Percentiles rank a stretch among this genome's conserved stretches.
Evolutionary conservation across 192 early-diverging fungal genomes (phyloP).

Genomic region (Piromyces finnis): DNA sequence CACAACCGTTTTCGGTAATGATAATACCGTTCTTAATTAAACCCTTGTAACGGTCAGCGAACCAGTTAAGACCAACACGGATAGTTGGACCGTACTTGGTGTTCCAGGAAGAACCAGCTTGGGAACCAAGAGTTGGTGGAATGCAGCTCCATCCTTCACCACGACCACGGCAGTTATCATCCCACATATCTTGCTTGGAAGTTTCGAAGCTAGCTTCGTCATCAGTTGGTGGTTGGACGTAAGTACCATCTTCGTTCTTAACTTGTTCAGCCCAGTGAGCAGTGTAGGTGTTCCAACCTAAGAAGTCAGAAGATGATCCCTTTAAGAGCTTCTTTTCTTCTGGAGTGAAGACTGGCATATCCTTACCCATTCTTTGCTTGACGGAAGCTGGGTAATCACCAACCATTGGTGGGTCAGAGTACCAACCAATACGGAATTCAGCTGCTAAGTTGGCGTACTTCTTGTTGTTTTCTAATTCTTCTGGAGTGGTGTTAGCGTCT

Average conservation of each 20-base stretch:
- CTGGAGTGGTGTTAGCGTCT: background rate
- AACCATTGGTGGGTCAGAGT: slow-evolving; percentile 14
- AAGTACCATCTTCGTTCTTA: background rate
- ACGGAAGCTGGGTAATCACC: slow-evolving; percentile 18
- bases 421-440: slow-evolving; percentile 12
- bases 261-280: slow-evolving; percentile 1
- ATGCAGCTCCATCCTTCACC: background rate
- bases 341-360: slow-evolving; percentile 10
- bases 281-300: slow-evolving; percentile 20
- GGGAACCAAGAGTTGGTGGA: background rate
- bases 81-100: background rate
- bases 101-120: background rate
- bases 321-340: slow-evolving; percentile 9
- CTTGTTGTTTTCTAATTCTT: background rate
- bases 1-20: background rate
- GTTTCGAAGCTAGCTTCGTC: background rate
- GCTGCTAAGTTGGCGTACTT: slow-evolving; percentile 6
- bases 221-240: background rate
- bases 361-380: slow-evolving; percentile 1
- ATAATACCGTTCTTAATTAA: background rate
- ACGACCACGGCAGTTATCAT: background rate
- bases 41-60: background rate
- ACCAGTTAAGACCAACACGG: background rate
- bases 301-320: slow-evolving; percentile 14
- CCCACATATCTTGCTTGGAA: background rate